phyloP scores from a whole-genome alignment of 108 stramenopile genomes.

The Skeletonema marinoi region DNA sequence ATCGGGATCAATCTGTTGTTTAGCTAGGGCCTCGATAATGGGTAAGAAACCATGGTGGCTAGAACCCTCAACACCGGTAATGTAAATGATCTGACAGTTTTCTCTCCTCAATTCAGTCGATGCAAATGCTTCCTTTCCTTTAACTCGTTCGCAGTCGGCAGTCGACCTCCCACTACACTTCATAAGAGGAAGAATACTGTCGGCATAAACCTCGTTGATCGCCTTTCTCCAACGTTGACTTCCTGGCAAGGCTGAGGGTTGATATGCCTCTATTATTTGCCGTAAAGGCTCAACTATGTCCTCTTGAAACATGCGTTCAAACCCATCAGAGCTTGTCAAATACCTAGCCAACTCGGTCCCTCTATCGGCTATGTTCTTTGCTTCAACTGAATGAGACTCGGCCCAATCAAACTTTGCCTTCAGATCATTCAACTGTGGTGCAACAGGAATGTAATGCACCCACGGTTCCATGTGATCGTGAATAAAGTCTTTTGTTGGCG shows the following conservation, averaged over 20 bases:
- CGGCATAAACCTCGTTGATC: neutral
- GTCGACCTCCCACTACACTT: neutral
- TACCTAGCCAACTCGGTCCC: conserved; percentile 1
- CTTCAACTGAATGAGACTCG: conserved; percentile 6
- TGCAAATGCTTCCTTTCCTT: neutral
- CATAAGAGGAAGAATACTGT: neutral
- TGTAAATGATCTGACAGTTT: conserved; percentile 41
- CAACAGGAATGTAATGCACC: conserved; percentile 29
- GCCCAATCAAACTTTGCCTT: conserved; percentile 24
- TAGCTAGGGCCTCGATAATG: conserved; percentile 22
- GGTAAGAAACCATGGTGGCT: conserved; percentile 37
- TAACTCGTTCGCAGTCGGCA: neutral
- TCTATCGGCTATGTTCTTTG: conserved; percentile 1
- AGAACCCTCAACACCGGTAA: conserved; percentile 39
- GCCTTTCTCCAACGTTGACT: neutral
- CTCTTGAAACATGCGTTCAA: conserved; percentile 1
- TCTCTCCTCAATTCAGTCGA: neutral
- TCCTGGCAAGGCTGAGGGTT: neutral
- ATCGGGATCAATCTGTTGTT: conserved; percentile 28
- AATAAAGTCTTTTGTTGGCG: neutral
- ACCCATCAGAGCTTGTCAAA: neutral
- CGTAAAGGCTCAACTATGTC: neutral
- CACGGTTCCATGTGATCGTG: conserved; percentile 9
- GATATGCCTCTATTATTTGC: conserved; percentile 3
- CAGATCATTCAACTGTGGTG: neutral